A percentile compares a stretch with the other conserved stretches of the same genome.
These are phyloP conservation scores for Actinidia arguta DNA, from an alignment of 179 eudicot genomes.

Conservation along the genomic window DNA sequence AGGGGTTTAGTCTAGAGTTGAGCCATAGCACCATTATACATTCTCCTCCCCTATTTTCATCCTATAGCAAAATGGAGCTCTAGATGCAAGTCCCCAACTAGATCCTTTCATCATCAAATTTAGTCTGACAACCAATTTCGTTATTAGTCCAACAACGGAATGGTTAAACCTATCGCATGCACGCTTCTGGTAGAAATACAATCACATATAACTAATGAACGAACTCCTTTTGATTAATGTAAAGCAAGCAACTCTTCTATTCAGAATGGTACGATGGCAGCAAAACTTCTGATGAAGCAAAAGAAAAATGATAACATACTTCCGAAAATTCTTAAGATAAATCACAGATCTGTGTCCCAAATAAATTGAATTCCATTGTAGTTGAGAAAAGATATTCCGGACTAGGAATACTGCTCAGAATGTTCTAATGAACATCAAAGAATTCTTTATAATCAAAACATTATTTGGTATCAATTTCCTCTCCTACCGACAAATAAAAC, in stretches of 20 bases:
- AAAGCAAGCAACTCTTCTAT: neutral
- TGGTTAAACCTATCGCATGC: neutral
- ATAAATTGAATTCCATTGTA: neutral
- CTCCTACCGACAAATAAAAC: too few species aligned
- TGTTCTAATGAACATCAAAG: neutral
- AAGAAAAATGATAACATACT: too few species aligned
- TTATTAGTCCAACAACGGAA: neutral
- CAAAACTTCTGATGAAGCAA: too few species aligned
- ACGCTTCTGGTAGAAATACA: neutral
- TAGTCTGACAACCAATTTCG: neutral
- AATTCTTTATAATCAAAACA: too few species aligned
- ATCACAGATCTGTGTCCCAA: neutral
- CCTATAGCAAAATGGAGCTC: slow-evolving; percentile 2
- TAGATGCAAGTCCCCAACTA: slow-evolving; percentile 3
- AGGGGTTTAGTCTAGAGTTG: too few species aligned
- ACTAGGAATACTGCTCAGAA: too few species aligned
- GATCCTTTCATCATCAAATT: slow-evolving; percentile 3
- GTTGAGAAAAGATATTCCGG: neutral
- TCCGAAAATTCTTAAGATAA: neutral
- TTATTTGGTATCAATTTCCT: too few species aligned
- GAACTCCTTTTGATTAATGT: neutral
- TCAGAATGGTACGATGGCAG: neutral
- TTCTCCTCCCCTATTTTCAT: too few species aligned
- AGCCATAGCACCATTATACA: too few species aligned
- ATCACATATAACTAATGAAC: neutral